These are phyloP conservation scores for Gloeopeniophorella convolvens DNA, from an alignment of 768 basidiomycete species.

Conservation along the genomic window DNA sequence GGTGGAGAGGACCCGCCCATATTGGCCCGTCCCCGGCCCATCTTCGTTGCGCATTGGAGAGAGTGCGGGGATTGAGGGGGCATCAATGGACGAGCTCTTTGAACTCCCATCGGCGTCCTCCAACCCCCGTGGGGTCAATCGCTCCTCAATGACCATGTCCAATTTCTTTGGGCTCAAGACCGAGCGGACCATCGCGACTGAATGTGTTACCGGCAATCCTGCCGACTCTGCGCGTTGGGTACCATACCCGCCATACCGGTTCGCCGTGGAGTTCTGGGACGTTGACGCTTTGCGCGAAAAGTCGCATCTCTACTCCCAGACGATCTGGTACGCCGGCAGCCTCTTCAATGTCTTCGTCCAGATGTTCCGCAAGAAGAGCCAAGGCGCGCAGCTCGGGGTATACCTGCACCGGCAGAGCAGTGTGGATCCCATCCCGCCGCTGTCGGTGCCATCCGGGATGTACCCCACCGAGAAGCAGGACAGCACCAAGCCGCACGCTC, in stretches of 20 bases:
- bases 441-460: conserved; percentile 45
- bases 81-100: conserved; percentile 70
- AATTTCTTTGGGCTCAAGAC: conserved; percentile 61
- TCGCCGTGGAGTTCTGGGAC: conserved; percentile 89
- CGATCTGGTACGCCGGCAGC: conserved; percentile 86
- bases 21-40: conserved; percentile 62
- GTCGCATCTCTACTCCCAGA: conserved; percentile 73
- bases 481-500: background rate
- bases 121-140: conserved; percentile 23
- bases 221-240: conserved; percentile 52
- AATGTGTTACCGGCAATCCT: conserved; percentile 38
- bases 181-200: conserved; percentile 35
- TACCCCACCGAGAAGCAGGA: background rate
- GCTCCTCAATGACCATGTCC: conserved; percentile 35
- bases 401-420: conserved; percentile 84
- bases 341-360: conserved; percentile 88
- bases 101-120: conserved; percentile 27
- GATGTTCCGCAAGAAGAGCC: conserved; percentile 62
- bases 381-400: conserved; percentile 73
- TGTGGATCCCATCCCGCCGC: conserved; percentile 68
- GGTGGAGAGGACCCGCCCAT: conserved; percentile 32
- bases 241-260: conserved; percentile 73
- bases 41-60: conserved; percentile 74
- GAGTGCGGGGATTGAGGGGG: conserved; percentile 42
- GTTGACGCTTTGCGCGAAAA: conserved; percentile 79